Base-by-base conservation (phyloP, 2,329 filamentous ascomycete species). In the Colletotrichum graminicola region DNA sequence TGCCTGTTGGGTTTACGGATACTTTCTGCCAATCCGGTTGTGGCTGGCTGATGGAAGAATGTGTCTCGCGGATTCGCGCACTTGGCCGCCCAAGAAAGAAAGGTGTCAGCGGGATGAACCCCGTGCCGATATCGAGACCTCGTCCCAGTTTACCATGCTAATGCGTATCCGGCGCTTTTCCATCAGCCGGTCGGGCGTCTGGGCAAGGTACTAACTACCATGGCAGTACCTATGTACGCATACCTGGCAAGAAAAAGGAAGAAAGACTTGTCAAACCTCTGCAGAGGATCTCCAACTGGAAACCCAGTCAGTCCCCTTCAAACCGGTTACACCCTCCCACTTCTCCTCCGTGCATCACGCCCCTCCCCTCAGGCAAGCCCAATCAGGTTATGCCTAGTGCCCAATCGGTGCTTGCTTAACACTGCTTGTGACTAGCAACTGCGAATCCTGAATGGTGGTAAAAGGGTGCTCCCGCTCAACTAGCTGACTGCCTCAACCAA, bases 231-330 rank as follows among this genome's bases (percentile, higher is more conserved):
- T 3, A 39, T 39, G 36, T 39, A 39, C 11, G 36, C 11, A 39
- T 39, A 10, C 18, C 43, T 45, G 43, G 8, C 18, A 36, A 34
- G 10, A 34, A 36, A 14, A 36, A 54, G 26, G 32, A 36, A 36
- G 18, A 5, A 21, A 36, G 29, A 34, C 18, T n/a, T 34, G 45
- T 41, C 39, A 66, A 66, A 45, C 60, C 16, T 55, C 47, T 70
- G 62, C 41, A 67, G 68, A 71, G 57, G 64, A 71, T 71, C 68
- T 67, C 68, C 64, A 63, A 65, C 68, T 63, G 62, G 62, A 26
- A 49, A 34, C 29, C 57, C 29, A 67, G 49, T n/a, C 43, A 66
- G 67, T 39, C 32, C 67, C 67, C 67, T 61, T 34, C 55, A 49
- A 49, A 36, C 47, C 61, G 41, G 67, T 41, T 49, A 66, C 67